Evolutionary conservation across 768 basidiomycete genomes (phyloP), one percentile per base, ranked within the genome.

Genomic region (Suillus spraguei): DNA sequence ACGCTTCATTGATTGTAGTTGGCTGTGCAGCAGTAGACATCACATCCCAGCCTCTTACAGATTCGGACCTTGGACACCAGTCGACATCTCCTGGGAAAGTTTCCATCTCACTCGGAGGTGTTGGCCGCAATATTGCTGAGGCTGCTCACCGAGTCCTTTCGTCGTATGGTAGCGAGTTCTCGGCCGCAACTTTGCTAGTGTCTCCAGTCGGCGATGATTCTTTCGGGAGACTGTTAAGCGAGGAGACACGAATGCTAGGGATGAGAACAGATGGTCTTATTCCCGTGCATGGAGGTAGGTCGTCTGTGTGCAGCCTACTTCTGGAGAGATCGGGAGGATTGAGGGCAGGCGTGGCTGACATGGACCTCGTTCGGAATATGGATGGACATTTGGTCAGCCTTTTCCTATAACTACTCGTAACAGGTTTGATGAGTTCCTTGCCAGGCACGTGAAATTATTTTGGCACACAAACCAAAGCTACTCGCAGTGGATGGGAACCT

Each of bases 111-210:
- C 78, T 92, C 6, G 97, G 97, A 1, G 97, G 97, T 35, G 97
- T 99, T 16, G 95, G 86, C 1, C 88, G 96, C n/a, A 99, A 99
- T 72, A 86, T 99, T 49, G 92, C 96, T 3, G 95, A 98, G 74
- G 93, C 95, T 1, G 84, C 94, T 7, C 88, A 92, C 72, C 86
- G 92, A 35, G 74, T 90, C 6, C 71, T 88, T 64, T 70, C 77
- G 49, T 74, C 76, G 8, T 67, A 76, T 10, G 67, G 69, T 22
- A 63, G 61, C 14, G 62, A 69, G 20, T 50, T 62, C 22, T 62
- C 73, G 6, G 35, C 66, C 14, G 75, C 81, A 7, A 81, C 85
- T 1, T 66, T 94, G 14, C 81, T 99, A 46, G 77, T 98, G 8
- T 86, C 95, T 3, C 86, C 90, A 1, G 71, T 97, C 13, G 95